Conservation (phyloP, 2,329 filamentous ascomycete species). For the Pseudogymnoascus sp. region DNA sequence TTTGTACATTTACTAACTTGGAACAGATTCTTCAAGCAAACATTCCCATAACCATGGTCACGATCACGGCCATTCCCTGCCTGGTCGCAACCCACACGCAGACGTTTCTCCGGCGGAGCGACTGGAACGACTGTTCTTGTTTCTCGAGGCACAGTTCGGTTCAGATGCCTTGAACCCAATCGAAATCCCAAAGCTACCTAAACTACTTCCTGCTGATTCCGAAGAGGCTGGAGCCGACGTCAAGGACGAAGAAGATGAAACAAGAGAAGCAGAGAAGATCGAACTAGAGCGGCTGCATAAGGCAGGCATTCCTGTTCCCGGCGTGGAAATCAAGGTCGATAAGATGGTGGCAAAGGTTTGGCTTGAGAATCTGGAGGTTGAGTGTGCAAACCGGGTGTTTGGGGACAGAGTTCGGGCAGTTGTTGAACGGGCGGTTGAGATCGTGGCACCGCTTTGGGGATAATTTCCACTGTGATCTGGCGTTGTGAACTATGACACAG, state of each 20-base stretch:
- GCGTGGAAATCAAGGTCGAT: conserved; percentile 78
- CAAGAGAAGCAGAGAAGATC: conserved; percentile 34
- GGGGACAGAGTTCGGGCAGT: conserved; percentile 80
- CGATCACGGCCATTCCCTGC: conserved; percentile 32
- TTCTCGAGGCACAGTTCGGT: conserved; percentile 95
- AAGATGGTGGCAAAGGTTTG: conserved; percentile 82
- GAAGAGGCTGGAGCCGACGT: conserved; percentile 14
- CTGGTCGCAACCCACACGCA: conserved; percentile 62
- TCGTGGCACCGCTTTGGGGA: conserved; percentile 66
- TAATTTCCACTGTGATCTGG: conserved; percentile 21
- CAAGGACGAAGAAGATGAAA: conserved; percentile 29
- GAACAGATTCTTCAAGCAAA: conserved; percentile 50
- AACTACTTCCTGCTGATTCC: conserved; percentile 25
- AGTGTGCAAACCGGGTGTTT: conserved; percentile 70
- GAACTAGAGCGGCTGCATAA: conserved; percentile 74
- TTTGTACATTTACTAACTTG: conserved; percentile 13
- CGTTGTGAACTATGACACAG: background rate
- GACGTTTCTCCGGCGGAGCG: conserved; percentile 65
- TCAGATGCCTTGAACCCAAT: conserved; percentile 73
- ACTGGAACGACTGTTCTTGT: conserved; percentile 81
- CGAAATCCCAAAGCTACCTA: conserved; percentile 49
- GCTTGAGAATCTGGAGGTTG: conserved; percentile 86
- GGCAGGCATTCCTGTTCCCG: conserved; percentile 83
- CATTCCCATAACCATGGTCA: conserved; percentile 43
- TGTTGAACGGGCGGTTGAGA: conserved; percentile 81